Evolutionary conservation across 164 flowering plant species (phyloP).

Genomic region (Magnolia kwangsiensis): DNA sequence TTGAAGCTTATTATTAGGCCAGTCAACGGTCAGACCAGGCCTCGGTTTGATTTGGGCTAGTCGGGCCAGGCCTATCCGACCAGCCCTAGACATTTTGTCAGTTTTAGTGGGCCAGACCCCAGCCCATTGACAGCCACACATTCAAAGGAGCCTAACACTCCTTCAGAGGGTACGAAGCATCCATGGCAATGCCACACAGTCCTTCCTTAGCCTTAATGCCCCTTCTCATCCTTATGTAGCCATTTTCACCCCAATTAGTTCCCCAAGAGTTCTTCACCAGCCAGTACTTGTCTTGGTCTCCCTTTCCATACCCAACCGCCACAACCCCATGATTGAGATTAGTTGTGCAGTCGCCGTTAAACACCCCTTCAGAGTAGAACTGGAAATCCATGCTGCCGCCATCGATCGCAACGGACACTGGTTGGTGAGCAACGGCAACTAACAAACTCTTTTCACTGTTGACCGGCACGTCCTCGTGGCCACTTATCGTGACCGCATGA

Average conservation of each 20-base stretch:
- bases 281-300: constrained; percentile 26
- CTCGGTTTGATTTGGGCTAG: no score
- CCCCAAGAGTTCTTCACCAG: constrained; percentile 34
- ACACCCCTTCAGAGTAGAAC: constrained; percentile 15
- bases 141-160: no score
- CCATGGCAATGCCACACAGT: constrained; percentile 29
- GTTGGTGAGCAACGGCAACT: constrained; percentile 11
- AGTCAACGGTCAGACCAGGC: no score
- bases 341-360: constrained; percentile 9
- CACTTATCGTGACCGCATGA: not conserved
- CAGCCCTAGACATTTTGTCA: no score
- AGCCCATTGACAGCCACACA: no score
- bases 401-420: constrained; percentile 16
- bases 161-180: constrained; percentile 24
- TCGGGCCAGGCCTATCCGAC: no score
- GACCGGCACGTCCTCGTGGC: constrained; percentile 5
- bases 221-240: constrained; percentile 23
- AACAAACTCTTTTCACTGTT: constrained; percentile 4
- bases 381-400: constrained; percentile 2
- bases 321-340: constrained; percentile 24
- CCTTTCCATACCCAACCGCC: constrained; percentile 23
- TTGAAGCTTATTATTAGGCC: no score
- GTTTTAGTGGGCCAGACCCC: no score
- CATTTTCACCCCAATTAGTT: constrained; percentile 22
- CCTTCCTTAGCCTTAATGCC: constrained; percentile 14